A percentile compares a stretch with the other conserved stretches of the same genome.
Evolutionary conservation across 345 rosid genomes (phyloP).

Genomic region (Aurinia saxatilis): DNA sequence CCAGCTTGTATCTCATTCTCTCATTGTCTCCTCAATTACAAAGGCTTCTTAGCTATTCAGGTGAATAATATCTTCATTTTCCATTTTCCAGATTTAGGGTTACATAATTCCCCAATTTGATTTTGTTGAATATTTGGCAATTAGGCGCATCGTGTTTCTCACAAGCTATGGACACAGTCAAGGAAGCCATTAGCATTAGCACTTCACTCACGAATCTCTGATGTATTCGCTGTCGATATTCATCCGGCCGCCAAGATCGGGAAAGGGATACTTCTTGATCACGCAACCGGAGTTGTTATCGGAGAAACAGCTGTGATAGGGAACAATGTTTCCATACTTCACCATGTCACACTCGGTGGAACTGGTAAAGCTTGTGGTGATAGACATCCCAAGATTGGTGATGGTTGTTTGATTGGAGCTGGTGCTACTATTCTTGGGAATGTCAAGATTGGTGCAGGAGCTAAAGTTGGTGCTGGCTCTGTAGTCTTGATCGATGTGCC

Average conservation of each 20-base stretch:
- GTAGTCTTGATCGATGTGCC: constrained; percentile 83
- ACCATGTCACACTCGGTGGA: constrained; percentile 92
- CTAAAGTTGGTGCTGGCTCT: constrained; percentile 92
- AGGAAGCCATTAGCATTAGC: constrained; percentile 86
- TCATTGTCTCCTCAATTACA: constrained; percentile 93
- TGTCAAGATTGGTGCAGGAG: constrained; percentile 76
- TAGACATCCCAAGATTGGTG: constrained; percentile 92
- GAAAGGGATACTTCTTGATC: constrained; percentile 82
- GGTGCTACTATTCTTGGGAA: constrained; percentile 89
- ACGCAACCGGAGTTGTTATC: constrained; percentile 85
- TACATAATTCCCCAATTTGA: too few relatives aligned
- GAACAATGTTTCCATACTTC: constrained; percentile 85
- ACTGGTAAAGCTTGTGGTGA: constrained; percentile 75
- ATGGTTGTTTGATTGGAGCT: constrained; percentile 90
- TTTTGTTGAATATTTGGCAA: neutral
- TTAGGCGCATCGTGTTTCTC: constrained; percentile 89
- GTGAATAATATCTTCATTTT: constrained; percentile 29
- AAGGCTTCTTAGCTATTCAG: constrained; percentile 96
- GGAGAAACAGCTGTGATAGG: constrained; percentile 94
- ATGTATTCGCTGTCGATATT: constrained; percentile 88
- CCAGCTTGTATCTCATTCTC: constrained; percentile 97
- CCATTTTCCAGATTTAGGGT: neutral
- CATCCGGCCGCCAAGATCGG: constrained; percentile 95
- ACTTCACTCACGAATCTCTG: constrained; percentile 83
- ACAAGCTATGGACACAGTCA: constrained; percentile 71